phyloP scores from a whole-genome alignment of 441 rosid species.

The Erodium texanum region DNA sequence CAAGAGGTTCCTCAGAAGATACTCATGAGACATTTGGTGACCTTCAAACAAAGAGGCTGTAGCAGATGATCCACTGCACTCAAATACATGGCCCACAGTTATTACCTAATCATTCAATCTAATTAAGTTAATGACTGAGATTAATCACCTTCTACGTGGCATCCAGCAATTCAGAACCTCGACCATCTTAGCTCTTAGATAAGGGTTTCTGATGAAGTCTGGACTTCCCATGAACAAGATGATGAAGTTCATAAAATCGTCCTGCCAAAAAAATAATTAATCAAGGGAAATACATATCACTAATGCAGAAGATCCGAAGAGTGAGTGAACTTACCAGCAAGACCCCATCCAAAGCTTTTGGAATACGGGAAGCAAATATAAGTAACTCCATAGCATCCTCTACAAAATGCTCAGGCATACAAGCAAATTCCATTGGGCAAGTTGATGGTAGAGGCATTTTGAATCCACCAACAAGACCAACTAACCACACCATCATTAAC shows the following conservation, averaged over 20 bases:
- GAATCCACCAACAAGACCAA: conserved; percentile 87
- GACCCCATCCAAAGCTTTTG: conserved; percentile 80
- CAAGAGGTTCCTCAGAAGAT: conserved; percentile 95
- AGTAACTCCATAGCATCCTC: conserved; percentile 98
- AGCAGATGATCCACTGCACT: conserved; percentile 75
- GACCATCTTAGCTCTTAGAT: conserved; percentile 98
- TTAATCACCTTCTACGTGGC: conserved; percentile 73
- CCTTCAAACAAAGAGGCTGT: conserved; percentile 84
- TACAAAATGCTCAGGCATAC: conserved; percentile 96
- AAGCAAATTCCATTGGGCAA: conserved; percentile 92
- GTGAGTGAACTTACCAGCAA: conserved; percentile 71
- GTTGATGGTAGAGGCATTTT: conserved; percentile 78
- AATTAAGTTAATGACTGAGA: background rate
- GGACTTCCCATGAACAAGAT: conserved; percentile 99
- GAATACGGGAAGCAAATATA: conserved; percentile 84
- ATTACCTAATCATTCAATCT: conserved; percentile 6
- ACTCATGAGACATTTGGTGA: conserved; percentile 78
- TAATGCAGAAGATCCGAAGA: background rate
- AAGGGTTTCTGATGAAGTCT: conserved; percentile 72
- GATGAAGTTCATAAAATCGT: conserved; percentile 95
- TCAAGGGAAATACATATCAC: conserved; percentile 5
- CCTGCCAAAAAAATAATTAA: conserved; percentile 48
- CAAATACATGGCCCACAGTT: conserved; percentile 14
- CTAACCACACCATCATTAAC: conserved; percentile 85
- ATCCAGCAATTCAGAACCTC: conserved; percentile 98